Conservation (phyloP, 495 filamentous ascomycete genomes). For the Aspergillus taichungensis region DNA sequence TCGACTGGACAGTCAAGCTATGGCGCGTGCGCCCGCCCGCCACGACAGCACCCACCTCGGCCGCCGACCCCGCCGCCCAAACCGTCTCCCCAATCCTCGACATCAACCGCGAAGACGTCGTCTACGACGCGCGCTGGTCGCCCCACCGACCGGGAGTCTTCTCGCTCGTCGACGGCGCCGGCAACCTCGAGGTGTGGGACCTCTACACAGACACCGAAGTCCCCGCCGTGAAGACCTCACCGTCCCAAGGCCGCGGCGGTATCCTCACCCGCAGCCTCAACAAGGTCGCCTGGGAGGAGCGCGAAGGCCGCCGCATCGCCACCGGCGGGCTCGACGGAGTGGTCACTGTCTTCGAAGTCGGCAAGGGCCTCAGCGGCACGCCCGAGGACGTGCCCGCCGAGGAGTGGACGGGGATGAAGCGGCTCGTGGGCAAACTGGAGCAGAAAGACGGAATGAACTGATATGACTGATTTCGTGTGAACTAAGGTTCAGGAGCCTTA, state of each 20-base stretch:
- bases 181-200: constrained; percentile 94
- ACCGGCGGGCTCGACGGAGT: constrained; percentile 86
- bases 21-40: constrained; percentile 79
- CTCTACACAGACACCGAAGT: constrained; percentile 87
- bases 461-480: constrained; percentile 6
- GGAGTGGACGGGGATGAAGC: constrained; percentile 88
- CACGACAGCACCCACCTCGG: constrained; percentile 38
- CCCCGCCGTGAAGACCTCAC: constrained; percentile 66
- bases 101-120: constrained; percentile 84
- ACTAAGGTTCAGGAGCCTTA: neutral
- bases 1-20: constrained; percentile 95
- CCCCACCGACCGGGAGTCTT: constrained; percentile 89
- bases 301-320: constrained; percentile 76
- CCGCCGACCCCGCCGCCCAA: constrained; percentile 28
- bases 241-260: constrained; percentile 47
- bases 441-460: constrained; percentile 34
- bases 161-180: constrained; percentile 83
- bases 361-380: constrained; percentile 64
- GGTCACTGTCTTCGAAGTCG: constrained; percentile 90
- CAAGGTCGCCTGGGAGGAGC: constrained; percentile 85
- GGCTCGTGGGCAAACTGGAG: constrained; percentile 62
- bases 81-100: constrained; percentile 68
- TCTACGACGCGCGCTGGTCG: constrained; percentile 93
- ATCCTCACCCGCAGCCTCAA: constrained; percentile 73
- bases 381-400: constrained; percentile 70